Evolutionary conservation across 768 basidiomycete genomes (phyloP).

Genomic region (Agaricus sinodeliciosus): DNA sequence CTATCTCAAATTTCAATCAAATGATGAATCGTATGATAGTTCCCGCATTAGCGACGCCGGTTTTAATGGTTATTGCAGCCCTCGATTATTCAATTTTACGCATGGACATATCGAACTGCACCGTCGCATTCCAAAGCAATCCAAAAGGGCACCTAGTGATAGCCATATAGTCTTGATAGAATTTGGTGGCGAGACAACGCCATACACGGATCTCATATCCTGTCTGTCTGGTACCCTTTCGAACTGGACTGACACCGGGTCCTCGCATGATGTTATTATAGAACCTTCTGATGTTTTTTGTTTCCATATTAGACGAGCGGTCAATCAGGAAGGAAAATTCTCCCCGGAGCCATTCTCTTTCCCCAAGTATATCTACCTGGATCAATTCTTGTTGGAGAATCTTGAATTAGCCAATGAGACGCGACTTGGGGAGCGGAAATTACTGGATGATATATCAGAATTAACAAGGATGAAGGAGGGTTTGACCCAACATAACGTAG

Average conservation of each 20-base stretch:
- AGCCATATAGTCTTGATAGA: constrained; percentile 49
- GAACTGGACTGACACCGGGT: constrained; percentile 21
- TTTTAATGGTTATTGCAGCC: constrained; percentile 18
- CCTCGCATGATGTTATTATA: constrained; percentile 51
- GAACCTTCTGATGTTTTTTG: constrained; percentile 57
- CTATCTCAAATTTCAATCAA: constrained; percentile 29
- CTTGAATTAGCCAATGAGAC: constrained; percentile 36
- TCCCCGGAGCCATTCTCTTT: constrained; percentile 44
- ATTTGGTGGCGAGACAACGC: constrained; percentile 30
- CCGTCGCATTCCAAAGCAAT: constrained; percentile 16
- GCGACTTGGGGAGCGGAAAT: constrained; percentile 27
- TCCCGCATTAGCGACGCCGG: not conserved
- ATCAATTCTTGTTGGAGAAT: constrained; percentile 63
- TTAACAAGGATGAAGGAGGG: constrained; percentile 38
- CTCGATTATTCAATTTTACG: constrained; percentile 47
- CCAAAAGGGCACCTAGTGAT: constrained; percentile 19
- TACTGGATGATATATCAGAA: constrained; percentile 40
- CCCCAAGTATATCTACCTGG: constrained; percentile 63
- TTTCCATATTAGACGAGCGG: constrained; percentile 36
- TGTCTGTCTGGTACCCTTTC: constrained; percentile 41
- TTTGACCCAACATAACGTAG: constrained; percentile 51
- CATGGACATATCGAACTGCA: constrained; percentile 41
- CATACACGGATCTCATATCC: constrained; percentile 51
- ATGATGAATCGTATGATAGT: constrained; percentile 28
- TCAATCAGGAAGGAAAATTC: constrained; percentile 18